Percentiles rank a stretch among this genome's conserved stretches.
phyloP scores from a whole-genome alignment of 2,329 filamentous ascomycete species.

The Neonectria faginata region DNA sequence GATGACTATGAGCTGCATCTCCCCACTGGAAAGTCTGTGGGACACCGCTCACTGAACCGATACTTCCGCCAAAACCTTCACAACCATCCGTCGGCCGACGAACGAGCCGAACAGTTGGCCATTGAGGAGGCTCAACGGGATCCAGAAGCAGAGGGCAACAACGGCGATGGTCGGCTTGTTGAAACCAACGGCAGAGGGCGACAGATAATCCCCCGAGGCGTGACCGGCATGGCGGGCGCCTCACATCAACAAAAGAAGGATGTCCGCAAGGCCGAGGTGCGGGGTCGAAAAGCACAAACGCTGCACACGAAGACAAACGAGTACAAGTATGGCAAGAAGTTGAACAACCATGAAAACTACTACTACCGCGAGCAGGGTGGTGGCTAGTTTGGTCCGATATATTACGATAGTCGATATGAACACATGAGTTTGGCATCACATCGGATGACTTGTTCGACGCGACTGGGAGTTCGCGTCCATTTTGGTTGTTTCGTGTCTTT shows the following conservation, averaged over 20 bases:
- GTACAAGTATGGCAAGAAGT: slow-evolving; percentile 77
- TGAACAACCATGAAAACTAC: slow-evolving; percentile 78
- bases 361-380: slow-evolving; percentile 63
- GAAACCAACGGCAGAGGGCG: slow-evolving; percentile 59
- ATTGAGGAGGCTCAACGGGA: slow-evolving; percentile 59
- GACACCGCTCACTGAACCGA: slow-evolving; percentile 85
- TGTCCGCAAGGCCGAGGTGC: slow-evolving; percentile 74
- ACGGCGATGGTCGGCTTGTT: slow-evolving; percentile 50
- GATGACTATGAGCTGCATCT: slow-evolving; percentile 95
- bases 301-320: slow-evolving; percentile 72
- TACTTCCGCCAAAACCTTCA: slow-evolving; percentile 96
- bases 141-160: slow-evolving; percentile 51
- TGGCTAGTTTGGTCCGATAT: slow-evolving; percentile 50
- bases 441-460: background rate
- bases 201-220: slow-evolving; percentile 73
- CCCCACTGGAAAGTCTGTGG: slow-evolving; percentile 87
- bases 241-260: slow-evolving; percentile 79
- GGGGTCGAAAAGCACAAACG: slow-evolving; percentile 74
- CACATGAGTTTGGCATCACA: slow-evolving; percentile 5
- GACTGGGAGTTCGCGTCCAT: background rate
- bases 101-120: slow-evolving; percentile 76
- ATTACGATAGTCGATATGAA: background rate
- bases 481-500: background rate
- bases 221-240: slow-evolving; percentile 83
- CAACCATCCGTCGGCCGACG: slow-evolving; percentile 82